A percentile compares a stretch with the other conserved stretches of the same genome.
These are phyloP conservation scores for Penicillium canescens DNA, from an alignment of 495 filamentous ascomycete species.

Conservation along the genomic window DNA sequence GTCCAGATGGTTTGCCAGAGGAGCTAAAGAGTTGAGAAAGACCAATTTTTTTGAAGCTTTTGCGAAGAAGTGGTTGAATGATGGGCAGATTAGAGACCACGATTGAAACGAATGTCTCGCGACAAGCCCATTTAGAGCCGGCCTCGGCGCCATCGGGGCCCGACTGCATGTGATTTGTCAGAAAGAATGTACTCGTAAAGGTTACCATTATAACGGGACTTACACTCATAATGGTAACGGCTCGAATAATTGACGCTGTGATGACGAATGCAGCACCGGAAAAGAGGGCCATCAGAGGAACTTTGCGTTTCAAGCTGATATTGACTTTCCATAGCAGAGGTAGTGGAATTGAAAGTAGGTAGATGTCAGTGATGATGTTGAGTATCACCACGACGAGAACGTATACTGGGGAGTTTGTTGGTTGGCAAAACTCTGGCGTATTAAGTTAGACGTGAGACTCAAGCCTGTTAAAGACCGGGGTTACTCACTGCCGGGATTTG, in stretches of 20 bases:
- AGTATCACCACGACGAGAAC: constrained; percentile 40
- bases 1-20: constrained; percentile 15
- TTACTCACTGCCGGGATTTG: constrained; percentile 49
- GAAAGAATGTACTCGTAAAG: not conserved
- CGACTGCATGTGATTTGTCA: constrained; percentile 7
- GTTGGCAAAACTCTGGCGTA: constrained; percentile 35
- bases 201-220: not conserved
- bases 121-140: constrained; percentile 57
- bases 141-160: constrained; percentile 37
- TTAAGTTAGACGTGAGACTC: constrained; percentile 4
- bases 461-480: constrained; percentile 6
- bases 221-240: constrained; percentile 50
- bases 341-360: constrained; percentile 51
- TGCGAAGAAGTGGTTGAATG: constrained; percentile 50
- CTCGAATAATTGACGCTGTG: constrained; percentile 54
- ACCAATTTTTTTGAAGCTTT: constrained; percentile 29
- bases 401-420: constrained; percentile 34
- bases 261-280: constrained; percentile 58
- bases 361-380: constrained; percentile 52
- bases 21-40: constrained; percentile 31
- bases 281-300: constrained; percentile 52
- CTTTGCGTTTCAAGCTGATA: constrained; percentile 44
- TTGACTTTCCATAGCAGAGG: constrained; percentile 52
- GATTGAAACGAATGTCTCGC: constrained; percentile 58
- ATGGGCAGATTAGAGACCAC: constrained; percentile 58